phyloP scores from a whole-genome alignment of 108 stramenopile species.

The Nannochloropsis gaditana region DNA sequence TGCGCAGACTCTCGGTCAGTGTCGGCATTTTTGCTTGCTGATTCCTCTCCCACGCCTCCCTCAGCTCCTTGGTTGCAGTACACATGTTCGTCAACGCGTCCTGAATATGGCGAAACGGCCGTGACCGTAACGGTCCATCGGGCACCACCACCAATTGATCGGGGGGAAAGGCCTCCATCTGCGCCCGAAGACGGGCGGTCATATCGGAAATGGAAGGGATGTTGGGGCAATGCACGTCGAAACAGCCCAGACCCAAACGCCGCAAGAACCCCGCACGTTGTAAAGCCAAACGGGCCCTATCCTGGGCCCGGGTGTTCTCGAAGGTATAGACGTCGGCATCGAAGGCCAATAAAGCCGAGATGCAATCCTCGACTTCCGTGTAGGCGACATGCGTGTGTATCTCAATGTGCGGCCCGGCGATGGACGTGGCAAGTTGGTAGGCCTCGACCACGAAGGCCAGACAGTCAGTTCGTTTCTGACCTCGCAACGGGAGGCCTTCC shows the following conservation, averaged over 20 bases:
- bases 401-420: constrained; percentile 57
- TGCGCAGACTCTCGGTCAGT: background rate
- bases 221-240: constrained; percentile 69
- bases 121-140: constrained; percentile 66
- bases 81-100: constrained; percentile 2
- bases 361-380: constrained; percentile 66
- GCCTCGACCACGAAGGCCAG: constrained; percentile 63
- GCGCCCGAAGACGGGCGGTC: constrained; percentile 42
- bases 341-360: constrained; percentile 61
- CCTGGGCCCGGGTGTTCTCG: constrained; percentile 63
- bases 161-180: background rate
- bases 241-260: constrained; percentile 62
- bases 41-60: background rate
- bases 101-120: constrained; percentile 58
- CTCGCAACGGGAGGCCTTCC: constrained; percentile 63
- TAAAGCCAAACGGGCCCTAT: constrained; percentile 59
- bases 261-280: constrained; percentile 54
- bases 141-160: constrained; percentile 57
- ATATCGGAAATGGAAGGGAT: constrained; percentile 56
- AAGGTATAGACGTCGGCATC: constrained; percentile 69
- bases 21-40: background rate
- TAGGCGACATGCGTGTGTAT: constrained; percentile 77
- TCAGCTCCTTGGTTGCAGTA: background rate
- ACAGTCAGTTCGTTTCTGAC: constrained; percentile 49
- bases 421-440: constrained; percentile 60